Conservation (phyloP, 805 yeast species). For the Nakazawaea siamensis region DNA sequence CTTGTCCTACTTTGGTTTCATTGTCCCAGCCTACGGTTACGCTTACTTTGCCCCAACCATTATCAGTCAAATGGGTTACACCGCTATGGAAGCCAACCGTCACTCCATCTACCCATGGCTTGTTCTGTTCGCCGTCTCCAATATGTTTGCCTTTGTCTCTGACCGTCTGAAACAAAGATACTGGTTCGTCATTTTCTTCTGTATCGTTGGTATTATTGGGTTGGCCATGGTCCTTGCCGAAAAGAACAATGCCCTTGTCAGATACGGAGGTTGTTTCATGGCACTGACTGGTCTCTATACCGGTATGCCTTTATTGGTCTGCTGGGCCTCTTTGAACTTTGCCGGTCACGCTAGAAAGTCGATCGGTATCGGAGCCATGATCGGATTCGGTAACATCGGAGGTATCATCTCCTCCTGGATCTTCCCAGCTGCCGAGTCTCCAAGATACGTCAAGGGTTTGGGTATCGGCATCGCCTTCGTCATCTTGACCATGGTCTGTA, state of each 20-base stretch:
- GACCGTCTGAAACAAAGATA: constrained; percentile 44
- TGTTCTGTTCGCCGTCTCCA: constrained; percentile 58
- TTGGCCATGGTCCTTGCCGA: constrained; percentile 46
- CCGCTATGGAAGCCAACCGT: constrained; percentile 67
- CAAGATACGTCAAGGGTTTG: constrained; percentile 49
- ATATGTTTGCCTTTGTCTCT: constrained; percentile 50
- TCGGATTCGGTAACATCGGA: constrained; percentile 70
- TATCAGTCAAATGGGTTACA: constrained; percentile 51
- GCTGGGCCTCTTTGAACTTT: constrained; percentile 58
- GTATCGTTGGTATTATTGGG: constrained; percentile 39
- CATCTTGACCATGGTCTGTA: constrained; percentile 28
- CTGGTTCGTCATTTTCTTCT: constrained; percentile 27
- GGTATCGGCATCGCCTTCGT: constrained; percentile 41
- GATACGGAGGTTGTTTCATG: constrained; percentile 61
- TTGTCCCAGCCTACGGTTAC: constrained; percentile 66
- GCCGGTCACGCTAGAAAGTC: constrained; percentile 55
- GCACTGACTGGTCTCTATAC: constrained; percentile 51
- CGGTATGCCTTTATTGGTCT: constrained; percentile 61
- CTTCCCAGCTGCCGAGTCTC: constrained; percentile 47
- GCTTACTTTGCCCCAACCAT: constrained; percentile 69
- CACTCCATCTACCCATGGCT: constrained; percentile 86
- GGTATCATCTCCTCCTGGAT: constrained; percentile 58
- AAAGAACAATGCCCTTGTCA: constrained; percentile 27
- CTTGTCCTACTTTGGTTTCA: constrained; percentile 52
- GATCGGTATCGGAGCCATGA: constrained; percentile 40